These are phyloP conservation scores for Trypanosoma avium DNA, from an alignment of 208 protist genomes.

Conservation along the genomic window DNA sequence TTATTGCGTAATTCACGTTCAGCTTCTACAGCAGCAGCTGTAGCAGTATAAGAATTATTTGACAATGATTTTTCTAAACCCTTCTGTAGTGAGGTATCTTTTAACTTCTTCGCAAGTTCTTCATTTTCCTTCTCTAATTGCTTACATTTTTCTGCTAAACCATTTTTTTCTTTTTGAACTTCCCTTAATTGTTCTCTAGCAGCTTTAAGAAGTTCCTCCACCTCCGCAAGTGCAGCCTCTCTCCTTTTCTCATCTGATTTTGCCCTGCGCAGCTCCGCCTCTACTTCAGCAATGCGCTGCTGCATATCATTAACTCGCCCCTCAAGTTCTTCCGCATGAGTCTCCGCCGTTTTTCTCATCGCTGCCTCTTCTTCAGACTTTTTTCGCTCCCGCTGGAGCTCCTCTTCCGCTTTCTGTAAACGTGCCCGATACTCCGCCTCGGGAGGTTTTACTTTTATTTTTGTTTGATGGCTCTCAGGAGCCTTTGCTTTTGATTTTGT, in stretches of 20 bases:
- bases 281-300: not conserved
- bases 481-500: constrained; percentile 9
- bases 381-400: constrained; percentile 35
- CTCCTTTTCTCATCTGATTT: constrained; percentile 19
- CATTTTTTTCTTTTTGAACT: constrained; percentile 18
- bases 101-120: not conserved
- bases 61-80: not conserved
- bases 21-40: not conserved
- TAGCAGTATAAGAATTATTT: no score
- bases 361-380: constrained; percentile 26
- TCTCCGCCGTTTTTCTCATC: constrained; percentile 19
- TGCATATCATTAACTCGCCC: constrained; percentile 18
- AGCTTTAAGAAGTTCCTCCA: constrained; percentile 30
- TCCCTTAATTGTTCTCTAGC: constrained; percentile 31
- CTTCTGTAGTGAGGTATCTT: not conserved
- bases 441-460: constrained; percentile 8
- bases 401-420: constrained; percentile 25
- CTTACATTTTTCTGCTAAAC: constrained; percentile 9
- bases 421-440: not conserved
- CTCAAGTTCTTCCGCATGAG: constrained; percentile 27
- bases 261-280: constrained; percentile 29
- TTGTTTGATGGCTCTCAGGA: not conserved
- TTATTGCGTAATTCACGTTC: constrained; percentile 32
- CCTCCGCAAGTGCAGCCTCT: constrained; percentile 4
- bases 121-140: constrained; percentile 32